phyloP scores from a whole-genome alignment of 768 basidiomycete genomes.

The Ramaria rubella region DNA sequence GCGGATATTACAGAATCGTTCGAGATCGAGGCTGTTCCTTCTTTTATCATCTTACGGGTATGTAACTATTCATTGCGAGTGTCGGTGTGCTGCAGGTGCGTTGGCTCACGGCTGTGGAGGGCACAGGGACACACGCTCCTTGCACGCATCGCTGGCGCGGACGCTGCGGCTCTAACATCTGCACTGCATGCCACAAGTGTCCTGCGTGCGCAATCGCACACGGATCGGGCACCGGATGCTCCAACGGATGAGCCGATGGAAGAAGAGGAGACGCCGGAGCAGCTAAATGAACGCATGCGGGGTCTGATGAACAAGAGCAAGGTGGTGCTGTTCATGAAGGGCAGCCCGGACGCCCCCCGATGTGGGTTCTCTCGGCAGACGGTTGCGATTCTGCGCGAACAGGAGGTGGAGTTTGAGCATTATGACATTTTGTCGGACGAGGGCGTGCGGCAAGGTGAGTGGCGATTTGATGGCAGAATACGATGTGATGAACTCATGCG shows the following conservation, averaged over 20 bases:
- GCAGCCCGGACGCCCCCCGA: conserved; percentile 64
- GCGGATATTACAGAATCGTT: conserved; percentile 88
- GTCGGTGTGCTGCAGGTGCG: background rate
- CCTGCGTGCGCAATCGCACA: conserved; percentile 27
- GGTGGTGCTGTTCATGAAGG: conserved; percentile 91
- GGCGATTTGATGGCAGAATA: background rate
- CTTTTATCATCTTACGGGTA: conserved; percentile 77
- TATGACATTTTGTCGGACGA: conserved; percentile 86
- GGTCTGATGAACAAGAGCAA: conserved; percentile 70
- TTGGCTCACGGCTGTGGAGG: background rate
- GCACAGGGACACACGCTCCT: conserved; percentile 84
- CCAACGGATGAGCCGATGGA: conserved; percentile 14
- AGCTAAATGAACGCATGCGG: conserved; percentile 58
- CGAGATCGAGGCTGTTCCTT: conserved; percentile 83
- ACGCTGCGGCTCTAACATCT: conserved; percentile 56
- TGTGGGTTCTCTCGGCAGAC: conserved; percentile 85
- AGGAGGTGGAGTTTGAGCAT: conserved; percentile 58
- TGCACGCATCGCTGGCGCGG: conserved; percentile 70
- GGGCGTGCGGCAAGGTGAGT: conserved; percentile 68
- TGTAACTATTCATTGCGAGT: too few relatives aligned
- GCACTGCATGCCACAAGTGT: conserved; percentile 48
- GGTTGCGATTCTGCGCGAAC: conserved; percentile 55
- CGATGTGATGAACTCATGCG: background rate
- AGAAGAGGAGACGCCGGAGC: conserved; percentile 41
- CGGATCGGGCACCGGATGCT: conserved; percentile 28